phyloP scores from a whole-genome alignment of 2,329 filamentous ascomycete species.

The Colletotrichum eleusines region DNA sequence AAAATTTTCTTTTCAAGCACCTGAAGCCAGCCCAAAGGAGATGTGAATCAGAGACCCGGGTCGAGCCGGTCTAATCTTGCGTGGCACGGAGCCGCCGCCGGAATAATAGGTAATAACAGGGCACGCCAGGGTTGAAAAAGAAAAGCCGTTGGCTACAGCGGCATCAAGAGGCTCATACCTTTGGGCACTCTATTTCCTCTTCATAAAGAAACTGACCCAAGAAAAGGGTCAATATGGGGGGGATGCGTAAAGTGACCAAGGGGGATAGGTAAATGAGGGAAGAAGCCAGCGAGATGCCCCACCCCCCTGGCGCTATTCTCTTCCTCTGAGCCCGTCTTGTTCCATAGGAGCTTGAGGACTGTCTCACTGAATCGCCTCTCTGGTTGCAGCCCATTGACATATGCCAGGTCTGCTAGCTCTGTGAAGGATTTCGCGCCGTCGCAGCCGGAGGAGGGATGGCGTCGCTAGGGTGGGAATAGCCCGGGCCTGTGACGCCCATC shows the following conservation, averaged over 20 bases:
- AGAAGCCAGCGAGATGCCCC: neutral
- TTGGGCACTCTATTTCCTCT: neutral
- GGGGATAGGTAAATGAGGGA: neutral
- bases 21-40: no score
- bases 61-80: neutral
- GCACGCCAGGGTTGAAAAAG: neutral
- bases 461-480: conserved; percentile 14
- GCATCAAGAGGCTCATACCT: neutral
- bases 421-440: neutral
- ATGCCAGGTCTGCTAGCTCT: neutral
- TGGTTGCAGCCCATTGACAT: conserved; percentile 9
- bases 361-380: neutral
- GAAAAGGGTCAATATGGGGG: neutral
- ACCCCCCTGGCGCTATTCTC: no score
- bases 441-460: neutral
- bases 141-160: neutral
- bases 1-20: neutral
- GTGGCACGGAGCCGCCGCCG: neutral
- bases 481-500: neutral
- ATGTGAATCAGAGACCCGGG: neutral
- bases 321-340: neutral
- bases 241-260: neutral
- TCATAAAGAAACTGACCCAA: neutral
- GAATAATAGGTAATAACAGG: neutral
- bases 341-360: neutral